Conservation (phyloP, 768 basidiomycete species). For the Naganishia kalamii region DNA sequence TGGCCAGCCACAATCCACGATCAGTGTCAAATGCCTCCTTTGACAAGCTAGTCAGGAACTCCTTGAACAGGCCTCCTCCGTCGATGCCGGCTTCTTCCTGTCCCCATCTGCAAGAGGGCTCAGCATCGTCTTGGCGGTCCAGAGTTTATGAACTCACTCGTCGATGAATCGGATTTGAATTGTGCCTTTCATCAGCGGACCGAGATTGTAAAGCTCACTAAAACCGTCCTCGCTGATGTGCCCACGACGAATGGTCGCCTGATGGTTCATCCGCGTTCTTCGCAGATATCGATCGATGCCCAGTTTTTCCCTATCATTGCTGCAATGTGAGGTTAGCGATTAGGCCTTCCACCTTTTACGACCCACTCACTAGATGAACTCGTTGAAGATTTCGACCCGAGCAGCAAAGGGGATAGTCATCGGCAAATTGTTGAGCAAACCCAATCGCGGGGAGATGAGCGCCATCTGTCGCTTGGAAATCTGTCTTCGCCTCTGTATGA, state of each 20-base stretch:
- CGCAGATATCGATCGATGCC: conserved; percentile 36
- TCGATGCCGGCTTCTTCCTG: conserved; percentile 70
- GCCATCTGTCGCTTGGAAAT: conserved; percentile 66
- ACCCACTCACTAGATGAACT: conserved; percentile 56
- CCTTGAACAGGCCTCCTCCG: conserved; percentile 95
- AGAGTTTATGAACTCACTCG: conserved; percentile 55
- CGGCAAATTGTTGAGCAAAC: conserved; percentile 88
- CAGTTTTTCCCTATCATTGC: conserved; percentile 53
- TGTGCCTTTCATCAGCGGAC: conserved; percentile 69
- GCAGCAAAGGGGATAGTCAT: conserved; percentile 89
- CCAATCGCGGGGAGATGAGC: conserved; percentile 73
- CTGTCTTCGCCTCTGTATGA: conserved; percentile 35
- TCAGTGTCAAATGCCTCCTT: conserved; percentile 94
- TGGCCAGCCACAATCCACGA: conserved; percentile 87
- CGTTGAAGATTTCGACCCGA: conserved; percentile 81
- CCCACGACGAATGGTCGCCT: conserved; percentile 59
- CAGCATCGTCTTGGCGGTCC: neutral
- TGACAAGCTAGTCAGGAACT: conserved; percentile 85
- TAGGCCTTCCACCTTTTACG: neutral
- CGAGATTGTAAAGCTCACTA: conserved; percentile 60
- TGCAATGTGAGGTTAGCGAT: conserved; percentile 16
- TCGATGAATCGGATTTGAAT: conserved; percentile 89
- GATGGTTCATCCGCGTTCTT: conserved; percentile 49
- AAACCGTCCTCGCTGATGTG: conserved; percentile 87
- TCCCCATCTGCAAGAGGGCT: conserved; percentile 32